Percentiles rank a stretch among this genome's conserved stretches.
Evolutionary conservation across 2,329 filamentous ascomycete genomes (phyloP).

Genomic region (Fusarium chaquense): DNA sequence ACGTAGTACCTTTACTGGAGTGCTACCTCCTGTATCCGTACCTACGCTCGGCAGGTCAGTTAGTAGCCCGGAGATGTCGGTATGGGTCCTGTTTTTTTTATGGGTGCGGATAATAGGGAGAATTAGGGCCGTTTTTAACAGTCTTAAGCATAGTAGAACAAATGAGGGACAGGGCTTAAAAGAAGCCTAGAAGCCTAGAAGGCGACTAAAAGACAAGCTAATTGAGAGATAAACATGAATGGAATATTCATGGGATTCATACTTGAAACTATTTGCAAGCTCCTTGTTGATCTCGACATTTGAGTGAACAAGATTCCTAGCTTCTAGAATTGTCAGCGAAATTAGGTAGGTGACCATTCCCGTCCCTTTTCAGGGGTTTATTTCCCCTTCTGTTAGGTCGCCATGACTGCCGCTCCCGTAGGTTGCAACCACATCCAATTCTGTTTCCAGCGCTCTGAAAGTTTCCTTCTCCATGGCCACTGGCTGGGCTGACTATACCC

Average conservation of each 20-base stretch:
- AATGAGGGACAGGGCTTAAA: constrained; percentile 8
- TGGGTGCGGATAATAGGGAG: constrained; percentile 24
- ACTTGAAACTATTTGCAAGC: constrained; percentile 14
- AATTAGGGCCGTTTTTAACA: constrained; percentile 8
- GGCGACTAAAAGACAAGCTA: constrained; percentile 5
- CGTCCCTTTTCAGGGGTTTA: constrained; percentile 10
- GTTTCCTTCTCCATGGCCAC: constrained; percentile 1
- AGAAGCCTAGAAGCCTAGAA: not conserved
- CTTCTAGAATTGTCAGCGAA: constrained; percentile 32
- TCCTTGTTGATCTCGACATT: not conserved
- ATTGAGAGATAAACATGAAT: constrained; percentile 10
- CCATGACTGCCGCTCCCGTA: constrained; percentile 26
- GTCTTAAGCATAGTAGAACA: constrained; percentile 11
- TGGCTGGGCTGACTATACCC: constrained; percentile 11
- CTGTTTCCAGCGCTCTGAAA: constrained; percentile 19
- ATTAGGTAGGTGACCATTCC: constrained; percentile 1
- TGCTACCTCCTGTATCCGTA: not conserved
- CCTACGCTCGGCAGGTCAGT: not conserved
- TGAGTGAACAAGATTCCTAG: not conserved
- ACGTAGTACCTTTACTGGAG: constrained; percentile 17
- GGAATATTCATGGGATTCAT: not conserved
- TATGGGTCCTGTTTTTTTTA: constrained; percentile 1
- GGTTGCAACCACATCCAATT: constrained; percentile 15
- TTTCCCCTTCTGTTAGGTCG: not conserved
- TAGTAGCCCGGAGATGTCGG: not conserved